Percentiles rank a stretch among this genome's conserved stretches.
Conservation (phyloP, 805 yeast species). For the Saccharomycopsis guyanensis region DNA sequence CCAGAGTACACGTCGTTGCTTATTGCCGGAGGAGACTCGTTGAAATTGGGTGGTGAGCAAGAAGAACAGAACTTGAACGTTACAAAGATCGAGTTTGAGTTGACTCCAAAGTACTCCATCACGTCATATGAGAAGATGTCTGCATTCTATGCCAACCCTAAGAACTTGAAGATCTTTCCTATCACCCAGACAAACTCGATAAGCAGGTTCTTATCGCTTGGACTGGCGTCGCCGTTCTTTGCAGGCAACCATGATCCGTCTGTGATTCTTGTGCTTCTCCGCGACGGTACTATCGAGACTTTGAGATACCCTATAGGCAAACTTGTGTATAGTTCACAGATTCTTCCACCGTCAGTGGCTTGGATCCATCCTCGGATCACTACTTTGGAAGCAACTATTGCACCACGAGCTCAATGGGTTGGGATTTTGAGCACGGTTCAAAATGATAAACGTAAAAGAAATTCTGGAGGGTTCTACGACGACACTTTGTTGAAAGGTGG, state of each 20-base stretch:
- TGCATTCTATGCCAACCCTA: slow-evolving; percentile 58
- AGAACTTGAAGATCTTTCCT: slow-evolving; percentile 48
- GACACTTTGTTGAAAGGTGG: slow-evolving; percentile 70
- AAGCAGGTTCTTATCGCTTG: slow-evolving; percentile 44
- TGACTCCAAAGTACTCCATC: slow-evolving; percentile 67
- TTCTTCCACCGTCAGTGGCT: slow-evolving; percentile 75
- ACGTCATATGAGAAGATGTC: slow-evolving; percentile 84
- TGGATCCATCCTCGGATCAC: slow-evolving; percentile 73
- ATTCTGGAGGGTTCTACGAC: slow-evolving; percentile 21
- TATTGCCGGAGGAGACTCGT: slow-evolving; percentile 58
- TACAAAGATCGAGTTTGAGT: slow-evolving; percentile 65
- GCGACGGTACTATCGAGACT: slow-evolving; percentile 59
- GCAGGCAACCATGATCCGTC: slow-evolving; percentile 74
- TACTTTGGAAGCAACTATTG: slow-evolving; percentile 43
- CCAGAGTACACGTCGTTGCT: slow-evolving; percentile 74
- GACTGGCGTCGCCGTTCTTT: slow-evolving; percentile 65
- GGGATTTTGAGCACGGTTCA: slow-evolving; percentile 60
- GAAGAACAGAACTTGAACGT: slow-evolving; percentile 27
- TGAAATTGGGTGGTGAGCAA: slow-evolving; percentile 32
- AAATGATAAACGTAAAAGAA: slow-evolving; percentile 9
- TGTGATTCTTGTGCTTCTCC: slow-evolving; percentile 48
- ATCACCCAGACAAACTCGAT: slow-evolving; percentile 39
- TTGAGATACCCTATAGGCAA: slow-evolving; percentile 50
- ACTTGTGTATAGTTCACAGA: slow-evolving; percentile 41
- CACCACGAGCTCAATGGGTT: slow-evolving; percentile 64